Conservation (phyloP, 352 stramenopile species). For the Globisporangium rhizosaccharum region DNA sequence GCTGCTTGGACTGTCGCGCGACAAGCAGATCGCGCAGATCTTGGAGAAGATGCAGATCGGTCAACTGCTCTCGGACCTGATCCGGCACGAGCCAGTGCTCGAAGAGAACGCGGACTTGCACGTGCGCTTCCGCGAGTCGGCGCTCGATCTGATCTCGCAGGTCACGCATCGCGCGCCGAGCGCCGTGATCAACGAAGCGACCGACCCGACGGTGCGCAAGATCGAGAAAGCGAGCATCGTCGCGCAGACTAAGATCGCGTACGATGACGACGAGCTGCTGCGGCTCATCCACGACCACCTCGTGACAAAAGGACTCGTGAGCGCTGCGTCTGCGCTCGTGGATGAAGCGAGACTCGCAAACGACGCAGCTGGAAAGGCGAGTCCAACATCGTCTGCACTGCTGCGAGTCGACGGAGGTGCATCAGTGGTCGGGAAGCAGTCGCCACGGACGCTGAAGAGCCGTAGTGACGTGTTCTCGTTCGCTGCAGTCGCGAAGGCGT, state of each 20-base stretch:
- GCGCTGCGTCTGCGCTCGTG: conserved; percentile 44
- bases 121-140: conserved; percentile 82
- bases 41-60: conserved; percentile 88
- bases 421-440: conserved; percentile 12
- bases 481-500: background rate
- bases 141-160: conserved; percentile 83
- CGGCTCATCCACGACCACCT: conserved; percentile 81
- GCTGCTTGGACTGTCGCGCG: conserved; percentile 74
- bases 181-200: conserved; percentile 83
- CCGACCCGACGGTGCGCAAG: conserved; percentile 81
- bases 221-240: conserved; percentile 89
- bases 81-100: conserved; percentile 78
- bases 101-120: conserved; percentile 85
- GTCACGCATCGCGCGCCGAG: conserved; percentile 80
- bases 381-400: conserved; percentile 1
- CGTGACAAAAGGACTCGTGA: conserved; percentile 59
- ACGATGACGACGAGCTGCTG: conserved; percentile 78
- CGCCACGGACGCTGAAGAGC: conserved; percentile 8
- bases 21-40: conserved; percentile 87
- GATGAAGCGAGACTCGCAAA: conserved; percentile 42
- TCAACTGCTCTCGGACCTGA: conserved; percentile 82
- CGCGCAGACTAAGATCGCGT: conserved; percentile 82
- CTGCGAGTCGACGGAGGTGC: conserved; percentile 9
- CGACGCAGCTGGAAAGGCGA: conserved; percentile 7
- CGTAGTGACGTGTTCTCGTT: conserved; percentile 5